phyloP scores from a whole-genome alignment of 331 rosid genomes.

The Acacia concinna region DNA sequence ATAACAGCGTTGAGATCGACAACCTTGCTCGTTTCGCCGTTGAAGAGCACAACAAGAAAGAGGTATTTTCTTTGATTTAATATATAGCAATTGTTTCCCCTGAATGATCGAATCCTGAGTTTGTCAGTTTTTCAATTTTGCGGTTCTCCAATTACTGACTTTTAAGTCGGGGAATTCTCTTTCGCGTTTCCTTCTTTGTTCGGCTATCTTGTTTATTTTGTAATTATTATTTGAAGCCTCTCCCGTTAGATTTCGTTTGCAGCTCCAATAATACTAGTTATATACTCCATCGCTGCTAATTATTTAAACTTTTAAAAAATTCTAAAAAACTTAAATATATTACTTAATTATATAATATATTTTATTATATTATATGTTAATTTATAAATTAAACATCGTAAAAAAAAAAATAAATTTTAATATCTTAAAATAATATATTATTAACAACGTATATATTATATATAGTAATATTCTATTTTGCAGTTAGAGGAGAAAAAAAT shows the following conservation, averaged over 20 bases:
- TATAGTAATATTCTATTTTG: neutral
- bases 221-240: neutral
- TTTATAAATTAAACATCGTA: no score
- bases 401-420: no score
- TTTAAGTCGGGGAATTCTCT: neutral
- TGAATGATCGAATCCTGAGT: neutral
- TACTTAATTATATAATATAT: no score
- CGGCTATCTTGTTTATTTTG: neutral
- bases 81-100: neutral
- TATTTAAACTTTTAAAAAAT: no score
- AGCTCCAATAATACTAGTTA: no score
- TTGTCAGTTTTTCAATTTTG: neutral
- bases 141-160: neutral
- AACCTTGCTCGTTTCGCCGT: conserved; percentile 59
- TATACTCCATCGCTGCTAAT: no score
- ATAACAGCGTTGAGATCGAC: conserved; percentile 40
- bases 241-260: neutral
- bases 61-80: conserved; percentile 31
- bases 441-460: neutral
- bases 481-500: neutral
- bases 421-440: no score
- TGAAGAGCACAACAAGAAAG: conserved; percentile 55
- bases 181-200: neutral
- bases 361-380: no score
- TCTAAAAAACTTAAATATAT: no score